phyloP scores from a whole-genome alignment of 345 rosid species.

The Citrus unshiu region DNA sequence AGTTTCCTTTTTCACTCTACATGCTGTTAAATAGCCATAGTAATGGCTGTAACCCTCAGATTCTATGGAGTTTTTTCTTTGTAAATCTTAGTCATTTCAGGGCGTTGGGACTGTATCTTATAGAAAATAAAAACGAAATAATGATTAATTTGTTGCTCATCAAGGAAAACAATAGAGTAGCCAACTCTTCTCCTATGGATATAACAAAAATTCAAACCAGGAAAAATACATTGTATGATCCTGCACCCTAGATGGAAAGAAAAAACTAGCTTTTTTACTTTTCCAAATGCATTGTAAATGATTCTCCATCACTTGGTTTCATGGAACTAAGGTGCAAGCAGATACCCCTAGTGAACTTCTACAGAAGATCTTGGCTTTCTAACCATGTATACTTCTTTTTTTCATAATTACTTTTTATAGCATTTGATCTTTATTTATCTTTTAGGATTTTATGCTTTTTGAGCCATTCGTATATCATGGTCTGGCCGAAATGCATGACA shows the following conservation, averaged over 20 bases:
- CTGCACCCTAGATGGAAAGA: not conserved
- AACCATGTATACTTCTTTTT: too few relatives aligned
- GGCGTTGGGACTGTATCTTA: not conserved
- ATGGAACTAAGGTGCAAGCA: not conserved
- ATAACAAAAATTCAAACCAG: too few relatives aligned
- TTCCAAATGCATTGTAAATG: not conserved
- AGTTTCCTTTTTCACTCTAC: not conserved
- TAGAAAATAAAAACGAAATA: not conserved
- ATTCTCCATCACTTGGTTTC: not conserved
- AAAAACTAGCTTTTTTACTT: not conserved
- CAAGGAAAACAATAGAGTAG: not conserved
- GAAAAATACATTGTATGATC: not conserved
- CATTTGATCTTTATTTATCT: conserved; percentile 16
- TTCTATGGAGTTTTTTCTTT: not conserved
- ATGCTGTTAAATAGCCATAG: not conserved
- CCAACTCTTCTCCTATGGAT: too few relatives aligned
- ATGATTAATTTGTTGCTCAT: not conserved
- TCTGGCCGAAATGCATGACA: conserved; percentile 72
- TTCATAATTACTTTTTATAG: not conserved
- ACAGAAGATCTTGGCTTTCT: too few relatives aligned
- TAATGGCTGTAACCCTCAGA: not conserved
- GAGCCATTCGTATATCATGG: conserved; percentile 72
- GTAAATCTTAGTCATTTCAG: not conserved
- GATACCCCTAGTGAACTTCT: not conserved
- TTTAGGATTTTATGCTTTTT: conserved; percentile 76